A percentile compares a stretch with the other conserved stretches of the same genome.
Conservation (phyloP, 1,139 yeast genomes). For the Candida sanyaensis region DNA sequence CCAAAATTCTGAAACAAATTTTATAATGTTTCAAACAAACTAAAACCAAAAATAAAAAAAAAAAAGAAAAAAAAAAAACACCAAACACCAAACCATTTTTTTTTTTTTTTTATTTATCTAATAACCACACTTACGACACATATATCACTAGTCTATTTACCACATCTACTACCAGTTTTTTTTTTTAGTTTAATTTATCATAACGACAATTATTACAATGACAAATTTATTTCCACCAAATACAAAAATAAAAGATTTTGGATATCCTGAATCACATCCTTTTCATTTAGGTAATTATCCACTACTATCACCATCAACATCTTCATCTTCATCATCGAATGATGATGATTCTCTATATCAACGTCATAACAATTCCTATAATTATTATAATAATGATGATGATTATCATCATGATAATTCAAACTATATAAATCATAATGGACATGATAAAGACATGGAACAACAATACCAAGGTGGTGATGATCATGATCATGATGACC, state of each 20-base stretch:
- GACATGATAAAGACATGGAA: not conserved
- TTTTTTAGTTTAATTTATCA: no score
- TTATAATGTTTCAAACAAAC: not conserved
- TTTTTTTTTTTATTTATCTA: no score
- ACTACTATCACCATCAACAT: slow-evolving; percentile 53
- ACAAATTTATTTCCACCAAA: slow-evolving; percentile 21
- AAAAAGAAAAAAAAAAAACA: not conserved
- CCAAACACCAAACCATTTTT: not conserved
- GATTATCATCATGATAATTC: slow-evolving; percentile 6
- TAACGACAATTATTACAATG: not conserved
- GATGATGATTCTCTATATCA: not conserved
- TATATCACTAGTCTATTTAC: no score
- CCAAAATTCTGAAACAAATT: no score
- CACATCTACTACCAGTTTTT: no score
- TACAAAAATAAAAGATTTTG: slow-evolving; percentile 72
- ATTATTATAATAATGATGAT: slow-evolving; percentile 15
- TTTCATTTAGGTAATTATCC: slow-evolving; percentile 11
- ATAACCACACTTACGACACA: no score
- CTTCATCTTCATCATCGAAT: slow-evolving; percentile 11
- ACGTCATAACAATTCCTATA: slow-evolving; percentile 8
- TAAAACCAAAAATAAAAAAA: not conserved
- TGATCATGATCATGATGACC: slow-evolving; percentile 5
- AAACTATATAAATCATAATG: not conserved
- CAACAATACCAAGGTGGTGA: not conserved
- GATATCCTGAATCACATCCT: slow-evolving; percentile 59